Conservation (phyloP, 306 rosid genomes). For the Gastrolobium bilobum region DNA sequence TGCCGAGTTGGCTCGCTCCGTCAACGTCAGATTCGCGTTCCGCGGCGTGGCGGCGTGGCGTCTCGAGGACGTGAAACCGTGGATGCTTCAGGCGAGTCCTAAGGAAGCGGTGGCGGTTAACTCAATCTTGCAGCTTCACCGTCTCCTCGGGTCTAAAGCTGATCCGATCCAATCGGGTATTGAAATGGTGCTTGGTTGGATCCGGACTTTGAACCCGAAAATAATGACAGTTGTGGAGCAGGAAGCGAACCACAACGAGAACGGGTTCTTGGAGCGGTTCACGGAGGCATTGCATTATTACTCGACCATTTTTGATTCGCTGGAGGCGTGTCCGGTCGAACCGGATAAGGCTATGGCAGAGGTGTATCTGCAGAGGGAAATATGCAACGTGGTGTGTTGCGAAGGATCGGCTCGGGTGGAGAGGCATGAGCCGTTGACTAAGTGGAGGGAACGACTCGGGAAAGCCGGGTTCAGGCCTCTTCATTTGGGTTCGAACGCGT, state of each 20-base stretch:
- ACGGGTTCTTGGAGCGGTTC: constrained; percentile 86
- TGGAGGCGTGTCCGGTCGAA: constrained; percentile 73
- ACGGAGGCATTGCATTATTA: constrained; percentile 84
- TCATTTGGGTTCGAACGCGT: constrained; percentile 84
- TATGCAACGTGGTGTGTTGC: constrained; percentile 84
- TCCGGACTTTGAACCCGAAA: constrained; percentile 77
- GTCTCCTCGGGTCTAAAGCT: constrained; percentile 67
- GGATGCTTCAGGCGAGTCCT: constrained; percentile 85
- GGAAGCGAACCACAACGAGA: constrained; percentile 82
- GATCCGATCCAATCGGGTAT: constrained; percentile 47
- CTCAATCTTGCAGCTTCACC: constrained; percentile 89
- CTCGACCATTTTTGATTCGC: constrained; percentile 88
- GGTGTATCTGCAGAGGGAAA: constrained; percentile 78
- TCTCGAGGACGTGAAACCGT: constrained; percentile 88
- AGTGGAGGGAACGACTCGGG: constrained; percentile 72
- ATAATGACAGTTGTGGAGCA: constrained; percentile 87
- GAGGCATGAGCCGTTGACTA: constrained; percentile 79
- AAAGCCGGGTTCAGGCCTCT: constrained; percentile 72
- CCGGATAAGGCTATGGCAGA: constrained; percentile 86
- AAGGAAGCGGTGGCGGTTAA: constrained; percentile 88
- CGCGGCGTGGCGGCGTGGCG: constrained; percentile 89
- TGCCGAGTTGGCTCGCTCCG: constrained; percentile 86
- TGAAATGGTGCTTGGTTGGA: constrained; percentile 68
- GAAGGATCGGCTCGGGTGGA: constrained; percentile 84
- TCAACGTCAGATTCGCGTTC: constrained; percentile 83